These are phyloP conservation scores for Senecio squalidus DNA, from an alignment of 140 eudicot genomes.

Conservation along the genomic window DNA sequence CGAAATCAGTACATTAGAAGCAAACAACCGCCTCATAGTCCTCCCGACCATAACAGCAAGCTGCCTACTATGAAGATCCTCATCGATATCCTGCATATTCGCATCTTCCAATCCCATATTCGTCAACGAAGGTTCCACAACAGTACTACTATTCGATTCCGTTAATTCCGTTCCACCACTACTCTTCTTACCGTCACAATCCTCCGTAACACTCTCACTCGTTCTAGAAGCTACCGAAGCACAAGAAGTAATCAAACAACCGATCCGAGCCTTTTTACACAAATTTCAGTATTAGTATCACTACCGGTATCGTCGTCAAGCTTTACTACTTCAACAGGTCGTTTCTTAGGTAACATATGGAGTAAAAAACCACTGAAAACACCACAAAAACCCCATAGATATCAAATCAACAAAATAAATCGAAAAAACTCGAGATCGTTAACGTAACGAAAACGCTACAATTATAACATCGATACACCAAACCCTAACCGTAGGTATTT, in stretches of 20 bases:
- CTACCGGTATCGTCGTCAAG: conserved; percentile 27
- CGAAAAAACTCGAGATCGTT: conserved; percentile 28
- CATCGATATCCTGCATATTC: conserved; percentile 62
- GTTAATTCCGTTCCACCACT: neutral
- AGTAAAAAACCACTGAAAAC: conserved; percentile 60
- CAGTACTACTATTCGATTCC: conserved; percentile 19
- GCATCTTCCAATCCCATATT: conserved; percentile 67
- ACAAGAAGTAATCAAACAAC: conserved; percentile 37
- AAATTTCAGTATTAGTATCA: conserved; percentile 22
- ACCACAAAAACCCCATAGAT: conserved; percentile 46
- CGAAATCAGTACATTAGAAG: conserved; percentile 79
- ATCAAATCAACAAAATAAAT: conserved; percentile 22
- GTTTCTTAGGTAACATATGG: conserved; percentile 76
- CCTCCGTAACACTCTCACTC: neutral
- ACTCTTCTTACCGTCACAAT: conserved; percentile 19
- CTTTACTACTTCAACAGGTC: conserved; percentile 49
- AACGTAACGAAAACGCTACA: neutral
- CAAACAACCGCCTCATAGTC: conserved; percentile 87
- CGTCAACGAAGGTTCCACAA: conserved; percentile 31
- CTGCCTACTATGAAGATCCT: conserved; percentile 96
- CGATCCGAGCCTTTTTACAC: conserved; percentile 46
- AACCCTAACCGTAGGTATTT: conserved; percentile 30
- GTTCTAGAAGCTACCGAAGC: conserved; percentile 16
- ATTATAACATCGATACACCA: neutral
- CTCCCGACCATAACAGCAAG: conserved; percentile 98